phyloP scores from a whole-genome alignment of 305 asterid genomes.

The Fraxinus sp. region DNA sequence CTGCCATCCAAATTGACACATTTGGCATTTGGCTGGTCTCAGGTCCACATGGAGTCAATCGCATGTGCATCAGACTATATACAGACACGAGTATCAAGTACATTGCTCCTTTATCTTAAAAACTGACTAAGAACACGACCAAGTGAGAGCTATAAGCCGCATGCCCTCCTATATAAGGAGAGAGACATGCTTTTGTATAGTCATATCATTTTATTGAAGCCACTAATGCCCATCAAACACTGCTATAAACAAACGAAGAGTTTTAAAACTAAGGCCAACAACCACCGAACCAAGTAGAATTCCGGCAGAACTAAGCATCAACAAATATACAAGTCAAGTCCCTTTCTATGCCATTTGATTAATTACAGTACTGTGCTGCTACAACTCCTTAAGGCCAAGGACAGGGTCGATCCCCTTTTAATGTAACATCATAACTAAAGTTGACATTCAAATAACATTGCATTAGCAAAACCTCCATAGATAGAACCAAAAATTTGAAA shows the following conservation, averaged over 20 bases:
- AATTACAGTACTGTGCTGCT: not conserved
- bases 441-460: not conserved
- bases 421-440: not conserved
- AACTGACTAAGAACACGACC: not conserved
- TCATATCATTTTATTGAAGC: not conserved
- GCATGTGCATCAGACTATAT: no score
- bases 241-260: not conserved
- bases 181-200: not conserved
- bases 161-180: not conserved
- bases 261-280: not conserved
- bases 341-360: not conserved
- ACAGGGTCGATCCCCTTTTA: not conserved
- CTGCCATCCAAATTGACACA: no score
- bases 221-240: not conserved
- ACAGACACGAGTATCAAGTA: no score
- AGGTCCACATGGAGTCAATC: no score
- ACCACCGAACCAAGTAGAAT: not conserved
- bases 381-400: not conserved
- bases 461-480: not conserved
- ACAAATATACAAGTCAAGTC: not conserved
- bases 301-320: not conserved
- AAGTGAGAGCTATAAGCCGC: not conserved
- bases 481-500: not conserved
- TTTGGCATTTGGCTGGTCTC: no score
- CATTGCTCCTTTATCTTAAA: no score